A percentile compares a stretch with the other conserved stretches of the same genome.
These are phyloP conservation scores for Thielaviopsis cerberus DNA, from an alignment of 2,329 filamentous ascomycete genomes.

Conservation along the genomic window DNA sequence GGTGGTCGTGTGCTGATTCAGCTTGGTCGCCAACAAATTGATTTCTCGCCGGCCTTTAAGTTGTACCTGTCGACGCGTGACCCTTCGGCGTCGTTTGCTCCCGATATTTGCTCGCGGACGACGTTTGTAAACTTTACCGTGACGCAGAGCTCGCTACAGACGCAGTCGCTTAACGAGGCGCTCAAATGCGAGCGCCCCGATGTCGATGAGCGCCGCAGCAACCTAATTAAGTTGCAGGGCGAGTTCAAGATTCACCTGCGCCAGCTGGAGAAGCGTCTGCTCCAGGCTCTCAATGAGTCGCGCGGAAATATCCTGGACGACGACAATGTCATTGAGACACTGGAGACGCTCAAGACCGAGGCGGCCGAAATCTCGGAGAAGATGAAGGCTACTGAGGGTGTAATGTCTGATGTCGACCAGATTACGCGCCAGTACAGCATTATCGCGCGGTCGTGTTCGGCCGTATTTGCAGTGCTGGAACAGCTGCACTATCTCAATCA, in stretches of 20 bases:
- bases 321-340: slow-evolving; percentile 91
- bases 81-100: slow-evolving; percentile 85
- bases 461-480: slow-evolving; percentile 90
- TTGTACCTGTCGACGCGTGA: slow-evolving; percentile 89
- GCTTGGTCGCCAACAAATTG: slow-evolving; percentile 94
- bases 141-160: slow-evolving; percentile 95
- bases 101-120: slow-evolving; percentile 92
- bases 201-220: slow-evolving; percentile 86
- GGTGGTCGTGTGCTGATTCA: slow-evolving; percentile 95
- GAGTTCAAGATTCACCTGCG: slow-evolving; percentile 98
- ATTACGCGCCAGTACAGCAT: slow-evolving; percentile 89
- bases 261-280: slow-evolving; percentile 78
- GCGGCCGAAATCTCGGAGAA: slow-evolving; percentile 89
- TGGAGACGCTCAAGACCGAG: slow-evolving; percentile 95
- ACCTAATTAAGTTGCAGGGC: slow-evolving; percentile 95
- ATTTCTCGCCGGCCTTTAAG: slow-evolving; percentile 93
- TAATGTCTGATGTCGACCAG: slow-evolving; percentile 93
- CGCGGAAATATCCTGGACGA: slow-evolving; percentile 96
- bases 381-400: slow-evolving; percentile 89
- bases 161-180: slow-evolving; percentile 91
- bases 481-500: slow-evolving; percentile 96
- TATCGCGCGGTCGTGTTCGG: slow-evolving; percentile 86
- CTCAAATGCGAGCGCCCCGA: slow-evolving; percentile 94
- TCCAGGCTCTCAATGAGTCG: slow-evolving; percentile 92
- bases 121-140: slow-evolving; percentile 99